These are phyloP conservation scores for Coemansia sp. DNA, from an alignment of 192 early-diverging fungal species.

Conservation along the genomic window DNA sequence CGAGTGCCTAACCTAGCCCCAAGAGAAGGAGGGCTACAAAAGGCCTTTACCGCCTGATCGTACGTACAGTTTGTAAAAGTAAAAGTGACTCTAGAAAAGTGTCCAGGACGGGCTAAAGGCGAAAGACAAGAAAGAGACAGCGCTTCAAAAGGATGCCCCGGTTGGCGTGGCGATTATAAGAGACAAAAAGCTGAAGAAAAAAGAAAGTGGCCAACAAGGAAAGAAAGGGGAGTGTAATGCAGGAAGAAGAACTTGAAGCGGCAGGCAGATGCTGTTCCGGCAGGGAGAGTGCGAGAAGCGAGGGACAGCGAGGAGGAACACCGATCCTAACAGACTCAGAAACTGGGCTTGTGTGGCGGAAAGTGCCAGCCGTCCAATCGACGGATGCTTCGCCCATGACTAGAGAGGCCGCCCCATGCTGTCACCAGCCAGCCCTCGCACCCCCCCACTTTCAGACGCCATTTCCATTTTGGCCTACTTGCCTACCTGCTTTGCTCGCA, in stretches of 20 bases:
- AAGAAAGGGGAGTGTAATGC: background rate
- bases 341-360: background rate
- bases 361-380: background rate
- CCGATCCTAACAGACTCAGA: slow-evolving; percentile 3
- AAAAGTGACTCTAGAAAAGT: background rate
- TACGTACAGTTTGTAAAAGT: background rate
- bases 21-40: background rate
- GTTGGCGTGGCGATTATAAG: background rate
- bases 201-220: background rate
- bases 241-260: background rate
- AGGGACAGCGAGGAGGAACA: background rate
- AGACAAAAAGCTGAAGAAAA: background rate
- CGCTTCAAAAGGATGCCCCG: background rate
- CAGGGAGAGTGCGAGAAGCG: slow-evolving; percentile 2
- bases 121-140: background rate
- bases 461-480: background rate
- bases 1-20: background rate
- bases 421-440: background rate
- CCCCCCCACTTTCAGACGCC: background rate
- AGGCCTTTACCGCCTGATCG: background rate
- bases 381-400: background rate
- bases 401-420: background rate
- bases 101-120: background rate
- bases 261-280: background rate
- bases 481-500: background rate